Evolutionary conservation across 2,329 filamentous ascomycete genomes (phyloP), one percentile per base, ranked within the genome.

Genomic region (Sarocladiaceae sp.): DNA sequence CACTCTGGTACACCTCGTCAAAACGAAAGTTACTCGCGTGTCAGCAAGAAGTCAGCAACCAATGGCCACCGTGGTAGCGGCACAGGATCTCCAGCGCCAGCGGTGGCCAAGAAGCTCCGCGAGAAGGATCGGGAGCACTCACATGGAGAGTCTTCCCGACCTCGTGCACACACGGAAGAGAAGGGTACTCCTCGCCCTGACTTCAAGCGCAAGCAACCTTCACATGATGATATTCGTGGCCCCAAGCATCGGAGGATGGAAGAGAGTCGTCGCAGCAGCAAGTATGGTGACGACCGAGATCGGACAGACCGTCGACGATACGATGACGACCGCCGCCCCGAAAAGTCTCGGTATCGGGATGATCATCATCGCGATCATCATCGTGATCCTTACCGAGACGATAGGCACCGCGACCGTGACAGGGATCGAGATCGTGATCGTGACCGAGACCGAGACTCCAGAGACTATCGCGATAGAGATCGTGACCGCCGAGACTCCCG

Each of bases 1-100:
- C 88, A 94, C 63, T 84, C 82, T 2, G 79, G 79, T 16, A 85
- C 85, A 3, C 89, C 87, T 61, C 83, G 82, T 57, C 80, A 85
- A 1, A 82, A 94, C 21, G 90, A 95, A 56, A 95, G 95, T 52
- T 90, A 96, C 56, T 90, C 95, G 62, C 87, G 90, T 45, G 95
- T 91, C 67, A 95, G 90, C 68, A 95, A 95, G 69, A 91, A 94
- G 58, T 65, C 69, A 2, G 62, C 66, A 4, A 60, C 68, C 50
- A 80, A 80, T 53, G 77, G 82, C 9, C 71, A 80, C 51, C 80
- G 83, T 27, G 76, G 76, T 35, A 69, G 82, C 44, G 72, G 78
- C 29, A 84, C 82, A 16, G 82, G 80, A n/a, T 89, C 85, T 15
- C 85, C 86, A 6, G 82, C 74, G 18, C 83, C 85, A 3, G 69